Base-by-base conservation (phyloP, 768 basidiomycete genomes). In the Termitomyces eurrhizus region DNA sequence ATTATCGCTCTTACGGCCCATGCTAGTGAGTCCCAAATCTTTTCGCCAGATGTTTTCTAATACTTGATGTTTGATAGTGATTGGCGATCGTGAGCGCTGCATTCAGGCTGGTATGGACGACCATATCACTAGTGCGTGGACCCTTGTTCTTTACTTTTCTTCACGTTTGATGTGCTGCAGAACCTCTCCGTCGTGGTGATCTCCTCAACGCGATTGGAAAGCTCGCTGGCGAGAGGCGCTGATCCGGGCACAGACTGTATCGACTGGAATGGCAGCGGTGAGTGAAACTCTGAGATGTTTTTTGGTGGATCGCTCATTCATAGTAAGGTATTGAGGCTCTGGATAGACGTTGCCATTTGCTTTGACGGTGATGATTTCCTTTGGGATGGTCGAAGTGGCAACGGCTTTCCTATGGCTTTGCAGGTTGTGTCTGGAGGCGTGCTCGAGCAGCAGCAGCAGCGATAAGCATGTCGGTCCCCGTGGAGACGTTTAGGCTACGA, bases 1-100 rank as follows among this genome's bases (percentile, higher is more conserved):
- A 98, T 99, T 66, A 93, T 98, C 67, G 97, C 97, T 1, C 78
- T 99, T 44, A 98, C 97, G 1, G 96, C 96, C 3, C 96, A 99
- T 74, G 96, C 96, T 53, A 98, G 92, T 93, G 65, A 68, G 92
- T 88, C 21, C 21, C 21, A 21, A 21, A 21, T 21, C 21, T 21
- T 21, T 7, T 49, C 2, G 21, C 21, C 21, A 21, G 21, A 21
- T 21, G 21, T 21, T 21, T 21, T 21, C 21, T 21, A 21, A 21
- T 21, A 21, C 21, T 21, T 21, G 21, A 21, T 21, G 21, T 21
- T 21, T 21, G 21, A 21, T 21, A 21, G 21, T 21, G 21, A 21
- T 21, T 21, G 21, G 21, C 21, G 21, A 21, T 21, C 21, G 21
- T 21, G 21, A 21, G 21, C 21, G 21, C 21, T 21, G 21, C 21